These are phyloP conservation scores for Acanthamoeba healyi DNA, from an alignment of 208 protist species.

Conservation along the genomic window DNA sequence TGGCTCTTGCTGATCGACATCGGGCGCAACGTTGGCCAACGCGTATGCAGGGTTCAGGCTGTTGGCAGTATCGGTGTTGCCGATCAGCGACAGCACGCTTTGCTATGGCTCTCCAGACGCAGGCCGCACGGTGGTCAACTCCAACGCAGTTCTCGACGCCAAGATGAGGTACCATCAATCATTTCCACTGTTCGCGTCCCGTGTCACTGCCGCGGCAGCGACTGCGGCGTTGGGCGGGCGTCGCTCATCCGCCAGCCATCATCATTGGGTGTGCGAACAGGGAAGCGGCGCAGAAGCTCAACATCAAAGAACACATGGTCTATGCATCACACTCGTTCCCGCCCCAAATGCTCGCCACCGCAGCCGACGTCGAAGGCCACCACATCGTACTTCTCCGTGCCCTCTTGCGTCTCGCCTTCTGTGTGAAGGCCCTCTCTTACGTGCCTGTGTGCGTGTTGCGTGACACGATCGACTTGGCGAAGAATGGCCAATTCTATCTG, in stretches of 20 bases:
- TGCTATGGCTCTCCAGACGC: constrained; percentile 28
- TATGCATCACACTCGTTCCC: neutral
- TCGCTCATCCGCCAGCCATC: no score
- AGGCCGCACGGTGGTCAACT: constrained; percentile 3
- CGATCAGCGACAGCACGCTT: neutral
- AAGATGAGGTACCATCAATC: neutral
- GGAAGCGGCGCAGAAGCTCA: constrained; percentile 43
- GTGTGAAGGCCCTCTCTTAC: neutral
- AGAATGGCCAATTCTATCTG: constrained; percentile 38
- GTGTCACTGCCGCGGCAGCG: no score
- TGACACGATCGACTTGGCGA: no score
- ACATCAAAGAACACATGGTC: constrained; percentile 47
- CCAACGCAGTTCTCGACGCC: neutral
- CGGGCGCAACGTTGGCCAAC: neutral
- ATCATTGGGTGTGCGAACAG: neutral
- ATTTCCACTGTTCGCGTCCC: neutral
- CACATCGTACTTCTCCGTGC: neutral
- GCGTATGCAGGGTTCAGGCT: constrained; percentile 17
- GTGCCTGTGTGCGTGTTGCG: neutral
- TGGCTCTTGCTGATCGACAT: neutral
- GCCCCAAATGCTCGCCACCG: neutral
- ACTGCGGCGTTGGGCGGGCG: neutral
- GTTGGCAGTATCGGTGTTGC: constrained; percentile 27
- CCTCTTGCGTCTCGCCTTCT: neutral
- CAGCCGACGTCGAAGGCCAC: constrained; percentile 44